phyloP scores from a whole-genome alignment of 2,329 filamentous ascomycete genomes.

The Cephalotrichum gorgonifer region DNA sequence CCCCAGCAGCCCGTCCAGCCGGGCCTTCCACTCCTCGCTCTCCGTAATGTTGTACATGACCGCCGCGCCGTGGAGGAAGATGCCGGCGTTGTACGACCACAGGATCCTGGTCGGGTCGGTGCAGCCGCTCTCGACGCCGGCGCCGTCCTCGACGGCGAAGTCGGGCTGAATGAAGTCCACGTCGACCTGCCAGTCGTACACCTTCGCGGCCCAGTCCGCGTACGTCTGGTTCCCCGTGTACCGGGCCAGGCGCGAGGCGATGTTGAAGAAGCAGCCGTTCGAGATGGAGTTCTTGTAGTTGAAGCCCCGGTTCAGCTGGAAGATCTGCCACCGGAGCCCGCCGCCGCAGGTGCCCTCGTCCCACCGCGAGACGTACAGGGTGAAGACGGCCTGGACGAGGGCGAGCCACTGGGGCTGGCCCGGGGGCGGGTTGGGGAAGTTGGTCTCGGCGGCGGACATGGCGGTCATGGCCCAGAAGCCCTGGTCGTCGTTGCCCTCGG shows the following conservation, averaged over 20 bases:
- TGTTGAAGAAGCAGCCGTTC: slow-evolving; percentile 61
- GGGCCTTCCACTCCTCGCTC: slow-evolving; percentile 41
- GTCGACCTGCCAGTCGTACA: slow-evolving; percentile 54
- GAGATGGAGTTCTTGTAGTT: slow-evolving; percentile 60
- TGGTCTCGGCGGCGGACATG: slow-evolving; percentile 67
- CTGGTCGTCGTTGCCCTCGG: slow-evolving; percentile 63
- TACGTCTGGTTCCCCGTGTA: slow-evolving; percentile 77
- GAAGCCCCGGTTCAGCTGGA: slow-evolving; percentile 62
- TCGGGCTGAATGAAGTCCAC: slow-evolving; percentile 45
- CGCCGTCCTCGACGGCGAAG: slow-evolving; percentile 44
- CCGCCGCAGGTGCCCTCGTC: slow-evolving; percentile 55
- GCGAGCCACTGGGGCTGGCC: slow-evolving; percentile 66
- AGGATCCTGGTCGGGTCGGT: slow-evolving; percentile 40
- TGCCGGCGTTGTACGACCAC: slow-evolving; percentile 62
- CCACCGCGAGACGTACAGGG: slow-evolving; percentile 65
- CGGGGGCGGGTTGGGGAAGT: slow-evolving; percentile 56
- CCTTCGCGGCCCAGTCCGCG: slow-evolving; percentile 59
- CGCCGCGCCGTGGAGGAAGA: slow-evolving; percentile 52
- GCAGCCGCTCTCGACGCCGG: slow-evolving; percentile 24
- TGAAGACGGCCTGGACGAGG: slow-evolving; percentile 69
- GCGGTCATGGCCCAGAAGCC: slow-evolving; percentile 81
- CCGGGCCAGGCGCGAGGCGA: slow-evolving; percentile 59
- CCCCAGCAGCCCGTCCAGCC: slow-evolving; percentile 47
- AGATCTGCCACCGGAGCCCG: slow-evolving; percentile 80
- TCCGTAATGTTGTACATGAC: slow-evolving; percentile 53